A percentile compares a stretch with the other conserved stretches of the same genome.
phyloP scores from a whole-genome alignment of 2,329 filamentous ascomycete genomes.

The Neodidymelliopsis sp. region DNA sequence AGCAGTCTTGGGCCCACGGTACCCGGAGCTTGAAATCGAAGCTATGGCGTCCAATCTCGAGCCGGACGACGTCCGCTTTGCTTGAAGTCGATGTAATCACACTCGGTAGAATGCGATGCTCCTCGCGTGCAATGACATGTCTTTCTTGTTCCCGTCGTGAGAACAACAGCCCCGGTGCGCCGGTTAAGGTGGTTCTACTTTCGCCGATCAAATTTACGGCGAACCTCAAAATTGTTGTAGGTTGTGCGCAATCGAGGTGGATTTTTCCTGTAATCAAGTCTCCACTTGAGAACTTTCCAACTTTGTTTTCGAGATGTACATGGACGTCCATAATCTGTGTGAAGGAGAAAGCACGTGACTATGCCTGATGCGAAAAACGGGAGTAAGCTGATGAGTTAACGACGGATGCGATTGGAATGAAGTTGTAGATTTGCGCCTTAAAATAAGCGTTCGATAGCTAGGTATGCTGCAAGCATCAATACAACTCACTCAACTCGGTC shows the following conservation, averaged over 20 bases:
- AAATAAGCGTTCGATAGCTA: not conserved
- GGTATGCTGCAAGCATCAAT: not conserved
- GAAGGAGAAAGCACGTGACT: not conserved
- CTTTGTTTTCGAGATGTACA: constrained; percentile 9
- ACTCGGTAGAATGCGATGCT: constrained; percentile 8
- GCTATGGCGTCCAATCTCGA: constrained; percentile 20
- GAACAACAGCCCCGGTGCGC: constrained; percentile 14
- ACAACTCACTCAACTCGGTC: not conserved
- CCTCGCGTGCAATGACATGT: constrained; percentile 13
- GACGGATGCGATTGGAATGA: no score
- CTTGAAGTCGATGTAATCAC: not conserved
- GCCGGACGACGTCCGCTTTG: not conserved
- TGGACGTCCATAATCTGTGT: constrained; percentile 23
- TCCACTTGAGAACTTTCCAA: constrained; percentile 14
- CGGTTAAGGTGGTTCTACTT: constrained; percentile 9
- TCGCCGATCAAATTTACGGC: constrained; percentile 15
- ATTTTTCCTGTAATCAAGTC: constrained; percentile 11
- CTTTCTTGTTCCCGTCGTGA: constrained; percentile 14
- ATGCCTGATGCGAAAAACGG: no score
- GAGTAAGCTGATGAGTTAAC: no score
- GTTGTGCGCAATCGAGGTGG: constrained; percentile 15
- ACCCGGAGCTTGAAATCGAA: constrained; percentile 18
- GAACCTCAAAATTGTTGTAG: constrained; percentile 19
- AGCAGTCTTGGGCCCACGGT: constrained; percentile 17
- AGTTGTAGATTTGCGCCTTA: no score